These are phyloP conservation scores for Carex kokanica DNA, from an alignment of 176 grass and related monocot species.

Conservation along the genomic window DNA sequence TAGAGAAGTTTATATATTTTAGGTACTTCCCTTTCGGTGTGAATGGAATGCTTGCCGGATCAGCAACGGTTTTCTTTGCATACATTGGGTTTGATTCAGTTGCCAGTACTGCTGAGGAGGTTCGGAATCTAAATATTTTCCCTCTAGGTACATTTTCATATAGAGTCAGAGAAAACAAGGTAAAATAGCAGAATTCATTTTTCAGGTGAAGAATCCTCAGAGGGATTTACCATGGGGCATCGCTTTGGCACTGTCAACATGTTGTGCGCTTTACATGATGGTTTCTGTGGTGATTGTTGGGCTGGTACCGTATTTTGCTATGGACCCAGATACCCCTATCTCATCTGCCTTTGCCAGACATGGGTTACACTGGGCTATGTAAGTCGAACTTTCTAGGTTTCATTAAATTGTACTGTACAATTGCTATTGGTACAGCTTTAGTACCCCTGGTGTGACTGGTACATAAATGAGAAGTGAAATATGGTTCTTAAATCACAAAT, in stretches of 20 bases:
- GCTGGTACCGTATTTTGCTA: conserved; percentile 82
- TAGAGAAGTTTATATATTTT: conserved; percentile 10
- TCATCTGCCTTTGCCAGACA: conserved; percentile 83
- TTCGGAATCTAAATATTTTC: conserved; percentile 17
- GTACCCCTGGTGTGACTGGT: neutral
- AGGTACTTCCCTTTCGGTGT: conserved; percentile 87
- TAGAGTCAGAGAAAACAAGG: neutral
- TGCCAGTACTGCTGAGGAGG: conserved; percentile 97
- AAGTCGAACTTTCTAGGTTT: conserved; percentile 30
- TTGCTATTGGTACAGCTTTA: conserved; percentile 3
- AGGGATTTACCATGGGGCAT: conserved; percentile 89
- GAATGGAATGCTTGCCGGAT: conserved; percentile 92
- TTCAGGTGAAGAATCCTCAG: conserved; percentile 90
- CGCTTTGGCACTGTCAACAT: conserved; percentile 65
- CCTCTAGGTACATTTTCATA: neutral
- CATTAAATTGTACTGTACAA: neutral
- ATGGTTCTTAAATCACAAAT: conserved; percentile 5
- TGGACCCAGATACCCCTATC: conserved; percentile 97
- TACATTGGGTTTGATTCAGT: conserved; percentile 93
- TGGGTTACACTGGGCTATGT: conserved; percentile 91
- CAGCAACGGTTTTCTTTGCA: conserved; percentile 98
- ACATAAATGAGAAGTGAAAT: neutral
- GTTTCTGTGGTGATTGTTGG: conserved; percentile 93
- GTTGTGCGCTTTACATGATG: conserved; percentile 84
- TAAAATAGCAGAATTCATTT: neutral